A percentile compares a stretch with the other conserved stretches of the same genome.
Conservation (phyloP, 441 rosid species). For the Gossypium laxum region DNA sequence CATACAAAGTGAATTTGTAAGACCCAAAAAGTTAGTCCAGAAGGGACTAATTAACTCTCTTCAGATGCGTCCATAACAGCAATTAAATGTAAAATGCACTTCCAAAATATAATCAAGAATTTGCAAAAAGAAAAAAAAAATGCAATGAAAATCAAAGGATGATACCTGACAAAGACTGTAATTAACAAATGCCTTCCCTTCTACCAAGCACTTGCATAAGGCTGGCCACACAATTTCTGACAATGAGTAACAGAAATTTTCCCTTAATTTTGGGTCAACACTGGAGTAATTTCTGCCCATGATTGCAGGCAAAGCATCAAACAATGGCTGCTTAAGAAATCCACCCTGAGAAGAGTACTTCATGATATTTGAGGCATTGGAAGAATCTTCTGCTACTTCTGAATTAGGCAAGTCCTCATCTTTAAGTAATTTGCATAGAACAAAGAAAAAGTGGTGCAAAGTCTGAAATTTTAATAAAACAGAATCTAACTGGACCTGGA, state of each 20-base stretch:
- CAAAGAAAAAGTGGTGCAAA: conserved; percentile 77
- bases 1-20: neutral
- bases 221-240: conserved; percentile 69
- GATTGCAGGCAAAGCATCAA: conserved; percentile 33
- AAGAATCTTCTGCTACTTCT: conserved; percentile 28
- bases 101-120: neutral
- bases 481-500: conserved; percentile 63
- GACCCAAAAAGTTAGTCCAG: conserved; percentile 3
- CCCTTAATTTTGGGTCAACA: conserved; percentile 34
- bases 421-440: conserved; percentile 63
- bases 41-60: neutral
- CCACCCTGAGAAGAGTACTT: conserved; percentile 72
- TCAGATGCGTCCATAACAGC: neutral
- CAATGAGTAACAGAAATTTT: conserved; percentile 42
- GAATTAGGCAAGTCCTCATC: conserved; percentile 42
- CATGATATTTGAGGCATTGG: conserved; percentile 20
- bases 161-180: conserved; percentile 78
- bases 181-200: conserved; percentile 72
- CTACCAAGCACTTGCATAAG: conserved; percentile 61
- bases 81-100: neutral
- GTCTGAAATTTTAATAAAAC: conserved; percentile 58
- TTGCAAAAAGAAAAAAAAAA: neutral
- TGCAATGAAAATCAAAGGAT: conserved; percentile 11
- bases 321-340: conserved; percentile 61
- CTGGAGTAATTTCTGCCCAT: conserved; percentile 23